Conservation (phyloP, 2,329 filamentous ascomycete species). For the Talaromyces sp. region DNA sequence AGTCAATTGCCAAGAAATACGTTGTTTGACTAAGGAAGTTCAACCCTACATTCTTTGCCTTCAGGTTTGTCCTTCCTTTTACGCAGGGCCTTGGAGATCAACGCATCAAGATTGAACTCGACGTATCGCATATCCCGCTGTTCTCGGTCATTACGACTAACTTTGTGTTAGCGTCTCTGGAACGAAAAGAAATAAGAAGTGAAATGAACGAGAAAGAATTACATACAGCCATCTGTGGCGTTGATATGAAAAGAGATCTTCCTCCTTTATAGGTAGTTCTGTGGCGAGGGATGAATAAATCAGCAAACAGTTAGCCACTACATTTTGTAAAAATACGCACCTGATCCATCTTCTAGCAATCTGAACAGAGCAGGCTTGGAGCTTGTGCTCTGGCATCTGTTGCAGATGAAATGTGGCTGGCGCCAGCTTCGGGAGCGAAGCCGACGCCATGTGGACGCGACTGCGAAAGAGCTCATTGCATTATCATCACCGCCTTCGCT, state of each 20-base stretch:
- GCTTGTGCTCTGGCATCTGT: background rate
- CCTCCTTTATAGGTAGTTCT: conserved; percentile 15
- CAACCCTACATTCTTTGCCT: conserved; percentile 2
- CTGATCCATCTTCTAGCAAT: conserved; percentile 8
- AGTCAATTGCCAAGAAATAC: background rate
- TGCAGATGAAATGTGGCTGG: background rate
- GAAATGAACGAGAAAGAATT: background rate
- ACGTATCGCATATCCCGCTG: conserved; percentile 22
- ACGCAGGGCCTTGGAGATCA: conserved; percentile 15
- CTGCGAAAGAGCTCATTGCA: background rate
- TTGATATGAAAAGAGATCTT: conserved; percentile 21
- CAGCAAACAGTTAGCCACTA: background rate
- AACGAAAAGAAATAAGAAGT: background rate
- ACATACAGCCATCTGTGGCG: conserved; percentile 21
- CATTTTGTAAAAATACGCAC: background rate
- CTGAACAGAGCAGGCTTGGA: conserved; percentile 4
- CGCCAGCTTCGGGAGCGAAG: background rate
- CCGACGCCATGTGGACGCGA: background rate
- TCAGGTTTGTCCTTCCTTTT: background rate
- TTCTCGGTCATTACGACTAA: conserved; percentile 19
- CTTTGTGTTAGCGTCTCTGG: conserved; percentile 7
- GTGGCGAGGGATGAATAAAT: background rate
- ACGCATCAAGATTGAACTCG: conserved; percentile 19
- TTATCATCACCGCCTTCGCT: background rate
- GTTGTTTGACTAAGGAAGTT: background rate